Base-by-base conservation (phyloP, 495 filamentous ascomycete genomes). In the Penicillium mononematosum region DNA sequence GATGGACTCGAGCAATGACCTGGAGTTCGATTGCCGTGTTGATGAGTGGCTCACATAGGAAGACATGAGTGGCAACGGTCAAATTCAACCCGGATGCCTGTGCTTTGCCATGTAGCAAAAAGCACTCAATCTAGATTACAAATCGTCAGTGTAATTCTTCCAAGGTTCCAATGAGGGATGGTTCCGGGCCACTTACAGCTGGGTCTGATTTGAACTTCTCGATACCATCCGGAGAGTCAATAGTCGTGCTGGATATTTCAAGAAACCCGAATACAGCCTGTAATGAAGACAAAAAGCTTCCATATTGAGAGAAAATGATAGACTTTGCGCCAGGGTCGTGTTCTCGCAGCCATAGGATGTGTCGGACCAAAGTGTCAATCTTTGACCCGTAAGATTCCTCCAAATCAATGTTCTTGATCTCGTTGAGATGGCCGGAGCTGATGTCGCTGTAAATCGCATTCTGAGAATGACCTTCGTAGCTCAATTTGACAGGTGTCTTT, bases 21-120 rank as follows among this genome's bases (percentile, higher is more conserved):
- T 98, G 93, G 6, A 96, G 80, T 63, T 97, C 93, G 9, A 98
- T 84, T 2, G 93, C 91, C 6, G 92, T 89, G 67, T 97, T 96
- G 60, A 97, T 83, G 4, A 97, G 74, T 1, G 93, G 93, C 69
- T 98, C 93, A 69, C 92, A 96, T 8, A 98, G 76, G 62, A 98
- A 93, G 1, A 98, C 91, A 67, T 98, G 90, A 11, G 86, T 96
- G 5, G 93, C 94, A 67, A 93, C 92, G 59, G 96, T 85, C 5
- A 98, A 78, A 60, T 92, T 98, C 27, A 98, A 73, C 0, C 93
- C 93, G 1, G 89, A 89, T 3, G 90, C 88, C 66, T 96, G 90
- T 0, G 91, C 86, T 56, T 89, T 88, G 2, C 92, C 91, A 65
- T 96, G 90, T 43, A 98, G 77, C 7, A 97, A 78, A 57, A 98